Base-by-base conservation (phyloP, 2,329 filamentous ascomycete genomes). In the Keithomyces neogunnii region DNA sequence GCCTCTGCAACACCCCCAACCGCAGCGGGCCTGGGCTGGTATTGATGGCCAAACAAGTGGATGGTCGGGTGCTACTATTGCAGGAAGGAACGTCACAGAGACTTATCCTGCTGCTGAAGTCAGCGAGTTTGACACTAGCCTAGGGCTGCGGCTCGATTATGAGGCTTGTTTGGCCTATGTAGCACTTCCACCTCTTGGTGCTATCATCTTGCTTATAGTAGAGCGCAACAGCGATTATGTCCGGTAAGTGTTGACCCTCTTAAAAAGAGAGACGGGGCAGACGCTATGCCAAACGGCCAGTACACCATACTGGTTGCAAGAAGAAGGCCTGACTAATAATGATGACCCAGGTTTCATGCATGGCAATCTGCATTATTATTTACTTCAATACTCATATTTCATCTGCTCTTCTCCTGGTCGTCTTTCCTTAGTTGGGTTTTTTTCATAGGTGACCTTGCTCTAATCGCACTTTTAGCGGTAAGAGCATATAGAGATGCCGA, bases 201-300 rank as follows among this genome's bases (percentile, higher is more conserved):
- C 87, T 3, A 88, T 96, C 30, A 67, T 96, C 58, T 70, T 99
- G 60, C 70, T 99, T 58, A 80, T 97, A 44, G 66, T 92, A 56
- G 93, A 99, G 76, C 83, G 91, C 64, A 93, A 96, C 74, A 96
- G 90, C 64, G 93, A 99, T 71, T 99, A 96, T 69, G 93, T 99
- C 52, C 81, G 93, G 88, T 92, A 70, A 53, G 80, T 33, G 11
- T 8, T 32, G 40, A 19, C 10, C 28, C n/a, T 28, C 5, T 5
- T 39, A 39, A 13, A 13, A 13, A 5, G 3, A n/a, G 3, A 39
- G 13, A 2, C 11, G 11, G 8, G 3, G 36, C 10, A 39, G 13
- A 2, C 11, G 11, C 5, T 19, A 47, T 30, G 31, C 38, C 7
- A 30, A 38, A 10, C 13, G 7, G 26, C 19, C 8, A 19, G 19